A percentile compares a stretch with the other conserved stretches of the same genome.
phyloP scores from a whole-genome alignment of 768 basidiomycete genomes.

The Chlorophyllum brunneum region DNA sequence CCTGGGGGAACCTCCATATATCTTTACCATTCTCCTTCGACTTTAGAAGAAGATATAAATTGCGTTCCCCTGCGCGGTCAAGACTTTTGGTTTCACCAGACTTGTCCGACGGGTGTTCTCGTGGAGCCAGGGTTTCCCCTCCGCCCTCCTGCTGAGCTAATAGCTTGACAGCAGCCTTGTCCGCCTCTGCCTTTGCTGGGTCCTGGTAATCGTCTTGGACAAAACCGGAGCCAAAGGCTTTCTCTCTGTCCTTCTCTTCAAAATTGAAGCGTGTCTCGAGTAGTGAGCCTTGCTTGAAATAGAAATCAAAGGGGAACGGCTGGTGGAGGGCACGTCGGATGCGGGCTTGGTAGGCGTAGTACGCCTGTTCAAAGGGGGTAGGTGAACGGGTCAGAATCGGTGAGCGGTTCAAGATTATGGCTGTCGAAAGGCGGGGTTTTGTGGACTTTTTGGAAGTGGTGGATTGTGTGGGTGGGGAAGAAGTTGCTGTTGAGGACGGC shows the following conservation, averaged over 20 bases:
- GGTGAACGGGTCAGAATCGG: constrained; percentile 73
- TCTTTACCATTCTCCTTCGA: constrained; percentile 42
- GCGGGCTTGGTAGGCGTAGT: constrained; percentile 79
- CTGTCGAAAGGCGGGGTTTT: constrained; percentile 46
- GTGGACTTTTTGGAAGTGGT: constrained; percentile 24
- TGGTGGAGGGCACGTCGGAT: constrained; percentile 83
- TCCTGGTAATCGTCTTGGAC: constrained; percentile 42
- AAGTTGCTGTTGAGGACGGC: constrained; percentile 17
- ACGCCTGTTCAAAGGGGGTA: constrained; percentile 72
- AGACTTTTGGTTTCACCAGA: constrained; percentile 65
- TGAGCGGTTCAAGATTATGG: constrained; percentile 75
- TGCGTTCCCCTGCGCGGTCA: constrained; percentile 79
- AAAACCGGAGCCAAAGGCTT: constrained; percentile 67
- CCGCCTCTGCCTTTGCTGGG: constrained; percentile 43
- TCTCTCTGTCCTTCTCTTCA: constrained; percentile 72
- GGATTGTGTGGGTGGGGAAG: constrained; percentile 17
- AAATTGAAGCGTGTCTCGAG: constrained; percentile 76
- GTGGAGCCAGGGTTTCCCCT: constrained; percentile 57
- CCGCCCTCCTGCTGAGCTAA: constrained; percentile 56
- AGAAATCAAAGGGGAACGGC: constrained; percentile 86
- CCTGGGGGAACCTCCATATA: constrained; percentile 82
- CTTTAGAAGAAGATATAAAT: constrained; percentile 83
- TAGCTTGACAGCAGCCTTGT: constrained; percentile 56
- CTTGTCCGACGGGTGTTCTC: constrained; percentile 58
- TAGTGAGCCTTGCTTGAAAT: constrained; percentile 89